These are phyloP conservation scores for Aureobasidium subglaciale DNA, from an alignment of 2,329 filamentous ascomycete genomes.

Conservation along the genomic window DNA sequence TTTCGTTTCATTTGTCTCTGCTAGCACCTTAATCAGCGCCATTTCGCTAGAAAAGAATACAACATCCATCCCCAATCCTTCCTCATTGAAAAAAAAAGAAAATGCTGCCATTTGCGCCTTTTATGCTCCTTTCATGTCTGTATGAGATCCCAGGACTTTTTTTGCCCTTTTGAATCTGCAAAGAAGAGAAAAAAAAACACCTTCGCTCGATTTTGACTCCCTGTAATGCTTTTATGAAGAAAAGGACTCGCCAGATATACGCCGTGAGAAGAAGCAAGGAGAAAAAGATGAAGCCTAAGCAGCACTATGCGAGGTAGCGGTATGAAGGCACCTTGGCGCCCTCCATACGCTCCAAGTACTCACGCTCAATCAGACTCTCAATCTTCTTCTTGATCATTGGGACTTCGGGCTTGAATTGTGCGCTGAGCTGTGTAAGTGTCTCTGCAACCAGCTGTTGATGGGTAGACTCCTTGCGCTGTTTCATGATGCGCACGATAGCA, in stretches of 20 bases:
- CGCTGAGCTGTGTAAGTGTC: slow-evolving; percentile 60
- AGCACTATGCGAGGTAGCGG: slow-evolving; percentile 54
- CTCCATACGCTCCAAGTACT: slow-evolving; percentile 73
- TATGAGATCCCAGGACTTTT: too few relatives aligned
- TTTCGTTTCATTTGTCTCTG: too few relatives aligned
- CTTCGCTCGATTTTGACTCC: neutral
- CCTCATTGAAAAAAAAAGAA: too few relatives aligned
- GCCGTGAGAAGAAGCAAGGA: neutral
- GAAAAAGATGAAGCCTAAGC: neutral
- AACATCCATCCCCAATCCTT: too few relatives aligned
- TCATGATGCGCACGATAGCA: slow-evolving; percentile 76
- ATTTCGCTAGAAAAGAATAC: too few relatives aligned
- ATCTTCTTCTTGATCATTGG: slow-evolving; percentile 75
- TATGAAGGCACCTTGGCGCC: slow-evolving; percentile 56
- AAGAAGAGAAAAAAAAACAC: neutral
- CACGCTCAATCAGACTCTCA: slow-evolving; percentile 66
- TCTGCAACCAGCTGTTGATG: slow-evolving; percentile 66
- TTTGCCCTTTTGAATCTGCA: too few relatives aligned
- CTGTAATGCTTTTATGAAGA: neutral
- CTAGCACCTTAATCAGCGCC: too few relatives aligned
- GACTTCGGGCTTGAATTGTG: slow-evolving; percentile 69
- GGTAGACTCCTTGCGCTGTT: slow-evolving; percentile 67
- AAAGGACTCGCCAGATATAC: neutral
- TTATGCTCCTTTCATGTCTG: too few relatives aligned
- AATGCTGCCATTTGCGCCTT: too few relatives aligned